Evolutionary conservation across 75 land plant species (phyloP), one percentile per base, ranked within the genome.

Genomic region (Pinus taeda): DNA sequence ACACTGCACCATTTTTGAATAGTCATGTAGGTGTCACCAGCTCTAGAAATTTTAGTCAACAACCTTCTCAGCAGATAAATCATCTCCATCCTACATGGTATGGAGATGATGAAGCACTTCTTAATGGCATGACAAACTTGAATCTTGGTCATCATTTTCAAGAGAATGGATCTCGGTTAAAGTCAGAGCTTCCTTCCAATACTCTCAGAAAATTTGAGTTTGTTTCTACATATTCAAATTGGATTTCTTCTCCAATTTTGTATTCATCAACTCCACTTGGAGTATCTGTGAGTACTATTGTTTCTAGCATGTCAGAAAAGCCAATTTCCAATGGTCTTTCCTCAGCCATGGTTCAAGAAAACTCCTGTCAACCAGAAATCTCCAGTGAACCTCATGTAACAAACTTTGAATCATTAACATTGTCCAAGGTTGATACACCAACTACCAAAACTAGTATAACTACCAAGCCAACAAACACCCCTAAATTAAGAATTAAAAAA

Each of bases 401-500:
- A 56, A 59, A 45, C 18, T 53, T 18, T 73, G 74, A 49, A 22
- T 24, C 33, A 49, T 22, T 9, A 13, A 8, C 57, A 33, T 65
- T 81, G 59, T 78, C 85, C 20, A 63, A 29, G 55, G 21, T 74
- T 64, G 83, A 78, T 81, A 71, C 77, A 45, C 57, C 71, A 65
- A 83, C 80, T 42, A 61, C 75, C 29, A 77, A 15, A 26, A 21
- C 22, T 29, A 73, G 37, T 65, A 63, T 76, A 18, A 29, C 67
- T 64, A 64, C 58, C 11, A 82, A 76, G 57, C 60, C 69, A 14
- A 36, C 80, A 22, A 77, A 72, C 17, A 63, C 22, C 45, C 60
- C 73, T 65, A 80, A 78, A 45, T 3, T 83, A 61, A 66, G 63
- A 6, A 65, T 80, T 1, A 75, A 64, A 56, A 91, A 85, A 76